These are phyloP conservation scores for Penicillium riverlandense DNA, from an alignment of 495 filamentous ascomycete species.

Conservation along the genomic window DNA sequence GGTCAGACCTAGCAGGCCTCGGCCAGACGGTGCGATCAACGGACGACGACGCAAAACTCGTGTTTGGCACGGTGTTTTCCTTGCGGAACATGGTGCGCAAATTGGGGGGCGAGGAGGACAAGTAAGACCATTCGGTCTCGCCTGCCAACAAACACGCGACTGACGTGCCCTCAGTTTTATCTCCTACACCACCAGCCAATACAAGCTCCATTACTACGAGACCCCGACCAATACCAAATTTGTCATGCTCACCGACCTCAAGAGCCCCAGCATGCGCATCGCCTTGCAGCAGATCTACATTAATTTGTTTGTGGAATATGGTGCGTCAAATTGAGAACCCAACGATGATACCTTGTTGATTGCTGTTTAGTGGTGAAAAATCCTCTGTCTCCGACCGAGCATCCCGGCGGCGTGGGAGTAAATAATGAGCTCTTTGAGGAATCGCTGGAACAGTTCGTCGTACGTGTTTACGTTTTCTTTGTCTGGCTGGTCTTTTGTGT, in stretches of 20 bases:
- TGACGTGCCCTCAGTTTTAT: conserved; percentile 57
- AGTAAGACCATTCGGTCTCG: conserved; percentile 29
- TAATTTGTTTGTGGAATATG: conserved; percentile 93
- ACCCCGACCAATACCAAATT: conserved; percentile 92
- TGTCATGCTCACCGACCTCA: conserved; percentile 91
- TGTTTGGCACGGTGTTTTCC: conserved; percentile 95
- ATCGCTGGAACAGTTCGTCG: conserved; percentile 80
- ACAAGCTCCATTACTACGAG: conserved; percentile 99
- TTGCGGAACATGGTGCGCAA: conserved; percentile 95
- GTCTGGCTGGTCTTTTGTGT: neutral
- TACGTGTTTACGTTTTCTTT: conserved; percentile 20
- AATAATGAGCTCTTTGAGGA: conserved; percentile 92
- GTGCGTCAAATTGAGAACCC: conserved; percentile 36
- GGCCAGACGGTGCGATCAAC: conserved; percentile 49
- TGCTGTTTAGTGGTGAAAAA: conserved; percentile 75
- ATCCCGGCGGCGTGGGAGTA: conserved; percentile 80
- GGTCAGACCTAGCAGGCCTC: conserved; percentile 20
- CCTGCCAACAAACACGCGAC: neutral
- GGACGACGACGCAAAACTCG: conserved; percentile 88
- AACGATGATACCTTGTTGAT: conserved; percentile 2
- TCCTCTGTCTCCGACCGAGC: conserved; percentile 81
- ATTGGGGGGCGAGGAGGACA: conserved; percentile 82
- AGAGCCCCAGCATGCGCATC: conserved; percentile 80
- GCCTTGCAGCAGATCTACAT: conserved; percentile 98
- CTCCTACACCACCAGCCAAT: conserved; percentile 81